Conservation (phyloP, 2,329 filamentous ascomycete genomes). For the Pestalotiopsis sp. region DNA sequence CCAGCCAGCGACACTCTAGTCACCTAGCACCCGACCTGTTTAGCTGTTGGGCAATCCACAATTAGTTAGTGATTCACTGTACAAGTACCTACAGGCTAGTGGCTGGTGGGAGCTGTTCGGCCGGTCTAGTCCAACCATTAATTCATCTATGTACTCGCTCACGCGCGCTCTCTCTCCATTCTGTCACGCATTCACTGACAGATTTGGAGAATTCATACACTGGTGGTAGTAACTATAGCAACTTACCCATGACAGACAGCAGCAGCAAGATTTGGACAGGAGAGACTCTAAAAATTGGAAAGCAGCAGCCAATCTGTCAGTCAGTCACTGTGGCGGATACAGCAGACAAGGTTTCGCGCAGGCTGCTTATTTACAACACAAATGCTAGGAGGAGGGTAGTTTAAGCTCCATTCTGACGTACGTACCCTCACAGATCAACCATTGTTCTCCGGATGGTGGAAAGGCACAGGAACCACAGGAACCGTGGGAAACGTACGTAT, state of each 20-base stretch:
- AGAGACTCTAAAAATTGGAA: background rate
- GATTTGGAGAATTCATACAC: background rate
- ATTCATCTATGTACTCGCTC: background rate
- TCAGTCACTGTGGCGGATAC: background rate
- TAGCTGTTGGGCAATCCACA: conserved; percentile 15
- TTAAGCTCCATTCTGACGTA: background rate
- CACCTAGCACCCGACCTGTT: conserved; percentile 12
- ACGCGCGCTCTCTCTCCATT: background rate
- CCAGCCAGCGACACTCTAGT: conserved; percentile 10
- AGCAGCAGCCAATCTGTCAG: background rate
- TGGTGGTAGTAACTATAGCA: background rate
- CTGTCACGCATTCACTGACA: background rate
- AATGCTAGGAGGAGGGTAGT: background rate
- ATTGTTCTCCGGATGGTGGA: background rate
- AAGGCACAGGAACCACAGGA: background rate
- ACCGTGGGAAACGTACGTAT: background rate
- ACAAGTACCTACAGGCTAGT: background rate
- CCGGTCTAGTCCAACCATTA: background rate
- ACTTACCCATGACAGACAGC: background rate
- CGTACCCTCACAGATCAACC: background rate
- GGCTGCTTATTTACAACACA: background rate
- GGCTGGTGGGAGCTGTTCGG: background rate
- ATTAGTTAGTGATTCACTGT: too few species aligned
- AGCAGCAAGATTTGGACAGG: background rate
- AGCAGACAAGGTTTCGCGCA: background rate